Percentiles rank a stretch among this genome's conserved stretches.
phyloP scores from a whole-genome alignment of 805 yeast species.

The Ogataea nakhonphanomensis region DNA sequence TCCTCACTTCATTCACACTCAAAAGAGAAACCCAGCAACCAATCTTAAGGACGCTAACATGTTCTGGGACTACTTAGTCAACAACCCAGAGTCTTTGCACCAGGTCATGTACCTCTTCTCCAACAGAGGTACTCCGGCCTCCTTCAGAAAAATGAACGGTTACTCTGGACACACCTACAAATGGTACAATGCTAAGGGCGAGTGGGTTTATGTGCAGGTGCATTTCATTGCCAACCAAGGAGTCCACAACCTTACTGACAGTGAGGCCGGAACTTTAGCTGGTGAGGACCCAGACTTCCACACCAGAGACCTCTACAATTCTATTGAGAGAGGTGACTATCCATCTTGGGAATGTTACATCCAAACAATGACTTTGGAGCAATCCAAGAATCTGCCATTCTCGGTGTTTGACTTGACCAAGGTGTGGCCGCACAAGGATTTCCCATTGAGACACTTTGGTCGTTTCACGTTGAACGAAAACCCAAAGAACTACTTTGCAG shows the following conservation, averaged over 20 bases:
- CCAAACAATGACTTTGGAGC: conserved; percentile 82
- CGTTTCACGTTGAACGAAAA: conserved; percentile 74
- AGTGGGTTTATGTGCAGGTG: conserved; percentile 76
- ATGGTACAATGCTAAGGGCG: conserved; percentile 72
- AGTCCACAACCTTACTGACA: conserved; percentile 47
- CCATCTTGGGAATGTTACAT: conserved; percentile 86
- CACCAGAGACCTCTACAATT: conserved; percentile 73
- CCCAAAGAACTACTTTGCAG: conserved; percentile 85
- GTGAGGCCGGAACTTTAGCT: conserved; percentile 63
- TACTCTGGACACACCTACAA: conserved; percentile 83
- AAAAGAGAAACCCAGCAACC: conserved; percentile 80
- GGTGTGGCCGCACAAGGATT: conserved; percentile 86
- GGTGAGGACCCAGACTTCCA: conserved; percentile 83
- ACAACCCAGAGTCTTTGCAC: conserved; percentile 71
- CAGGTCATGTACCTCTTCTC: conserved; percentile 71
- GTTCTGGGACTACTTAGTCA: conserved; percentile 81
- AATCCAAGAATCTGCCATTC: conserved; percentile 71
- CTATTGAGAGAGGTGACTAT: conserved; percentile 70
- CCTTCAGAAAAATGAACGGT: conserved; percentile 76
- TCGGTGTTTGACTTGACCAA: conserved; percentile 89
- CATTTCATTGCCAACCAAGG: conserved; percentile 66
- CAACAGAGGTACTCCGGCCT: conserved; percentile 80
- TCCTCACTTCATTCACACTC: conserved; percentile 86
- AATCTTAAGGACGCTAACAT: conserved; percentile 75
- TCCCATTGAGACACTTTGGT: conserved; percentile 85